These are phyloP conservation scores for Beauveria asiatica DNA, from an alignment of 2,329 filamentous ascomycete species.

Conservation along the genomic window DNA sequence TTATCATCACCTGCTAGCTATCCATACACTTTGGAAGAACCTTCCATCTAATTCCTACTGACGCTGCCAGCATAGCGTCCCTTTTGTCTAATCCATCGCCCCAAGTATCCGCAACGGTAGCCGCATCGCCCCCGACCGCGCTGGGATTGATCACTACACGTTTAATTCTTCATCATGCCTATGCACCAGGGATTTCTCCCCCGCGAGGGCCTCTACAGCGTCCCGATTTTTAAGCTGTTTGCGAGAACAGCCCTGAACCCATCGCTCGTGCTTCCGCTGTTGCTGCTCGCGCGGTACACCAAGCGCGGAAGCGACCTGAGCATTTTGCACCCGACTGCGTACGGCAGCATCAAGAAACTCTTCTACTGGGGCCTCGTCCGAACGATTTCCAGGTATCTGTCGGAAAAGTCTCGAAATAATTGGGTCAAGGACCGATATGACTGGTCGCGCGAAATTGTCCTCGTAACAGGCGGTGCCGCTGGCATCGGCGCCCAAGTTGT, in stretches of 20 bases:
- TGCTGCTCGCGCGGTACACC: conserved; percentile 57
- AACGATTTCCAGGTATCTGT: conserved; percentile 23
- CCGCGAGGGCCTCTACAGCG: conserved; percentile 50
- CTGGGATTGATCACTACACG: background rate
- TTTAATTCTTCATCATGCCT: conserved; percentile 20
- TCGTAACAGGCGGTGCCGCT: conserved; percentile 66
- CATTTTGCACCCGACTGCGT: conserved; percentile 41
- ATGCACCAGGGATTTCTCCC: conserved; percentile 45
- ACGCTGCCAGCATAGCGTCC: background rate
- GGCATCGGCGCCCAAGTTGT: conserved; percentile 65
- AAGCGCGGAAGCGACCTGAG: conserved; percentile 47
- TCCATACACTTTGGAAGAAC: background rate
- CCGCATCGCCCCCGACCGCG: background rate
- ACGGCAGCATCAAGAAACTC: conserved; percentile 37
- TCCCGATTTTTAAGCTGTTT: conserved; percentile 50
- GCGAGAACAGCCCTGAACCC: conserved; percentile 57
- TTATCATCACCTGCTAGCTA: background rate
- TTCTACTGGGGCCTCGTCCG: conserved; percentile 23
- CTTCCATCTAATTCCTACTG: background rate
- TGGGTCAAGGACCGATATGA: conserved; percentile 40
- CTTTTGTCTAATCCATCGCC: background rate
- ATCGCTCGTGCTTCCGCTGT: conserved; percentile 51
- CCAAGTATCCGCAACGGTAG: background rate
- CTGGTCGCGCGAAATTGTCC: conserved; percentile 61
- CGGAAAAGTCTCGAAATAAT: conserved; percentile 27